A percentile compares a stretch with the other conserved stretches of the same genome.
phyloP scores from a whole-genome alignment of 1,284 basidiomycete genomes.

The Ustilago lituana region DNA sequence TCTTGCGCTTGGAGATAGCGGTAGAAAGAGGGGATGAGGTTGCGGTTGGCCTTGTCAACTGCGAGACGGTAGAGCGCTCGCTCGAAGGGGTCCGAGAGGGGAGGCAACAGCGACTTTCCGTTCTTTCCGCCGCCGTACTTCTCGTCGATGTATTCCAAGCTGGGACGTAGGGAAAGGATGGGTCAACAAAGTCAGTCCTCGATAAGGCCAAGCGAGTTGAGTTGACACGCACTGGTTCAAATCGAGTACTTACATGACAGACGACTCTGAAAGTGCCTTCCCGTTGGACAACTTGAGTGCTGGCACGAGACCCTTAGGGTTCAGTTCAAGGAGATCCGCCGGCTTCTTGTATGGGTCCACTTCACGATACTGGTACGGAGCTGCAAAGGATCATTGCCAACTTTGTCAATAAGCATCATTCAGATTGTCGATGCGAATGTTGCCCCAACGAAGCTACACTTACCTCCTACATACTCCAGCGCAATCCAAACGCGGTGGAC shows the following conservation, averaged over 20 bases:
- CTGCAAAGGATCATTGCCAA: no score
- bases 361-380: constrained; percentile 70
- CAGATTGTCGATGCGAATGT: no score
- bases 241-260: constrained; percentile 46
- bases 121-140: constrained; percentile 70
- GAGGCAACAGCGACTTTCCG: constrained; percentile 71
- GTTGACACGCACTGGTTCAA: no score
- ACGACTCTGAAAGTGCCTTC: constrained; percentile 51
- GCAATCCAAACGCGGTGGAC: constrained; percentile 78
- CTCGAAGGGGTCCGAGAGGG: constrained; percentile 74
- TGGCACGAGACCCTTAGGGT: constrained; percentile 81
- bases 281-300: constrained; percentile 72
- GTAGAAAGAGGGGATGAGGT: constrained; percentile 79
- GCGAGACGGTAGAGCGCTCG: constrained; percentile 77
- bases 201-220: no score
- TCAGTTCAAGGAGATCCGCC: constrained; percentile 78
- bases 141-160: constrained; percentile 80
- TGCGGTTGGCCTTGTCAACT: constrained; percentile 75
- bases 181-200: no score
- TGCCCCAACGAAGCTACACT: background rate
- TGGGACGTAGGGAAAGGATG: constrained; percentile 73
- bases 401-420: no score
- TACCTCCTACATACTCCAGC: constrained; percentile 70
- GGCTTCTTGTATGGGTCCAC: constrained; percentile 85
- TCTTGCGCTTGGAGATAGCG: constrained; percentile 81